phyloP scores from a whole-genome alignment of 495 filamentous ascomycete species.

The Neurospora sp. region DNA sequence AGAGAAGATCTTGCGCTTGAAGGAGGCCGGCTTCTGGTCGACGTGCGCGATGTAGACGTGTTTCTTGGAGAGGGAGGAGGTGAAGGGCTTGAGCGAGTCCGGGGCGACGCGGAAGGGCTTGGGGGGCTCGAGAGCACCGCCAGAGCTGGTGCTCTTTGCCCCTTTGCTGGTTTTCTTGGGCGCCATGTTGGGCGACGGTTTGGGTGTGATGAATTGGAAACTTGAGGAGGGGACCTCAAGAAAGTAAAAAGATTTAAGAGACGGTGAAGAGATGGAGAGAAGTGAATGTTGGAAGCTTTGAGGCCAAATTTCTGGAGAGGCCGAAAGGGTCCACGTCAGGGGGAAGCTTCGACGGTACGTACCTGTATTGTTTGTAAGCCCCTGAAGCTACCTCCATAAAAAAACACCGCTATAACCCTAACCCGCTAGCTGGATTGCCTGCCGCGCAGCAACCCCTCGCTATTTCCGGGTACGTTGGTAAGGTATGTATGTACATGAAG shows the following conservation, averaged over 20 bases:
- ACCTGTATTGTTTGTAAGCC: neutral
- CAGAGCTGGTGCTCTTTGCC: neutral
- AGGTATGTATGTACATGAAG: no score
- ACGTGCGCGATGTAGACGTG: slow-evolving; percentile 74
- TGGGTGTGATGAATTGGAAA: neutral
- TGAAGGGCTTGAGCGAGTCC: slow-evolving; percentile 46
- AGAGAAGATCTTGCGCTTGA: slow-evolving; percentile 68
- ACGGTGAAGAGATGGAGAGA: neutral
- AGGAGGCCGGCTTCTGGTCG: slow-evolving; percentile 49
- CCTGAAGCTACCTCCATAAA: neutral
- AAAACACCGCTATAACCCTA: neutral
- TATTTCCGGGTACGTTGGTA: neutral
- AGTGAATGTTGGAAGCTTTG: neutral
- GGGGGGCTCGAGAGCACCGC: slow-evolving; percentile 28
- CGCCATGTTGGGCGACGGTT: slow-evolving; percentile 8
- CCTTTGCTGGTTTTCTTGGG: slow-evolving; percentile 12
- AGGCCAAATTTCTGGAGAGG: neutral
- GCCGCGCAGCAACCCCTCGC: neutral
- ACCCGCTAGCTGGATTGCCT: neutral
- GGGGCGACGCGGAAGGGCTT: slow-evolving; percentile 55
- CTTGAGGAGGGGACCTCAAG: neutral
- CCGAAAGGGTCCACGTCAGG: neutral
- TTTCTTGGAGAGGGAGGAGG: slow-evolving; percentile 45
- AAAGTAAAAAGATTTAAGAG: neutral
- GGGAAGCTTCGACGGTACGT: neutral